phyloP scores from a whole-genome alignment of 345 rosid genomes.

The Ailanthus altissimus region DNA sequence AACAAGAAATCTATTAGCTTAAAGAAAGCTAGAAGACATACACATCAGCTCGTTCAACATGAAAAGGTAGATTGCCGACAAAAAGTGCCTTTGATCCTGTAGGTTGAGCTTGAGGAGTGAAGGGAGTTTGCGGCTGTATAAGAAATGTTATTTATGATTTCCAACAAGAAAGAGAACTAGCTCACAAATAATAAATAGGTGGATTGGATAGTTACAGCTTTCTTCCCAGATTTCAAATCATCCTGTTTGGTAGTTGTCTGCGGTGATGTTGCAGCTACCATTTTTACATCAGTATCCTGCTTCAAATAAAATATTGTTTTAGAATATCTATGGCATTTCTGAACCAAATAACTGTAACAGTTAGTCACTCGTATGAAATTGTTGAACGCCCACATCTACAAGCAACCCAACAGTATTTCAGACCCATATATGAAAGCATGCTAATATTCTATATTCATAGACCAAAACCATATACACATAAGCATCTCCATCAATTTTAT shows the following conservation, averaged over 20 bases:
- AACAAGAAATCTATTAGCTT: background rate
- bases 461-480: background rate
- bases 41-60: conserved; percentile 63
- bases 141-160: background rate
- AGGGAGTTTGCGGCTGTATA: conserved; percentile 68
- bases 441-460: background rate
- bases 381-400: background rate
- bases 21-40: conserved; percentile 34
- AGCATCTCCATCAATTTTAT: background rate
- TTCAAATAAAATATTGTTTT: background rate
- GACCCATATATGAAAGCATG: background rate
- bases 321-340: background rate
- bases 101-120: conserved; percentile 42
- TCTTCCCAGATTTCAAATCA: conserved; percentile 41
- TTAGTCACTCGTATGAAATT: background rate
- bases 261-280: conserved; percentile 53
- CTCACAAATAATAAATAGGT: background rate
- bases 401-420: background rate
- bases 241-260: conserved; percentile 23
- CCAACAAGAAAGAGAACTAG: background rate
- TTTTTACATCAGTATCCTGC: conserved; percentile 62
- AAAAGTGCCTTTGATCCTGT: conserved; percentile 66
- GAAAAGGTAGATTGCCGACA: conserved; percentile 65
- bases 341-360: background rate
- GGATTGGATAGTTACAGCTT: conserved; percentile 32